phyloP scores from a whole-genome alignment of 2,329 filamentous ascomycete genomes.

The Tolypocladium endophyticum region DNA sequence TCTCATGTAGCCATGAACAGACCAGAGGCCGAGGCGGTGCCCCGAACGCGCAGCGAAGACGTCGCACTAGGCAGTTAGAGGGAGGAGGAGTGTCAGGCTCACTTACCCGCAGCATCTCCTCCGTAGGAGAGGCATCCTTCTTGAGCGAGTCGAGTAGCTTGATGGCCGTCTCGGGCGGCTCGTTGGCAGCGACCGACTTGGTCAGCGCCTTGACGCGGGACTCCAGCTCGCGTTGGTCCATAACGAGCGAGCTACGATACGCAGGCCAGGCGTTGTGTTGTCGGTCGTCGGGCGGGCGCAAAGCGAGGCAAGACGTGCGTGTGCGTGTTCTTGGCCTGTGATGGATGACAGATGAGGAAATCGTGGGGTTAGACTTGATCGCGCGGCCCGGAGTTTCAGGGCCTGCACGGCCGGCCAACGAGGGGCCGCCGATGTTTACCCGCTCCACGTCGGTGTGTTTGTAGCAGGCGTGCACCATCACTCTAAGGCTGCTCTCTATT shows the following conservation, averaged over 20 bases:
- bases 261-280: not conserved
- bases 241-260: constrained; percentile 17
- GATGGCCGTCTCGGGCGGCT: constrained; percentile 62
- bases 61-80: not conserved
- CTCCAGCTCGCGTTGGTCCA: constrained; percentile 77
- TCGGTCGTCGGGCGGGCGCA: not conserved
- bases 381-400: constrained; percentile 1
- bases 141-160: constrained; percentile 69
- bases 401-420: not conserved
- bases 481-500: too few relatives aligned
- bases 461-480: not conserved
- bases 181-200: constrained; percentile 67
- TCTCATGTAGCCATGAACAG: not conserved
- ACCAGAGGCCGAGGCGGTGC: not conserved
- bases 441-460: not conserved
- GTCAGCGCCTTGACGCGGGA: constrained; percentile 66
- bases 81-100: not conserved
- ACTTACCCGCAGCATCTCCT: constrained; percentile 75
- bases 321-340: not conserved
- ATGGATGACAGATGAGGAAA: not conserved
- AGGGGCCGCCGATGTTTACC: constrained; percentile 1
- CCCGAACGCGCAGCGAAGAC: not conserved
- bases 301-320: not conserved
- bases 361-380: not conserved
- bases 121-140: constrained; percentile 70